Percentiles rank a stretch among this genome's conserved stretches.
Evolutionary conservation across 1,139 yeast species (phyloP).

Genomic region (Protomyces inundatus): DNA sequence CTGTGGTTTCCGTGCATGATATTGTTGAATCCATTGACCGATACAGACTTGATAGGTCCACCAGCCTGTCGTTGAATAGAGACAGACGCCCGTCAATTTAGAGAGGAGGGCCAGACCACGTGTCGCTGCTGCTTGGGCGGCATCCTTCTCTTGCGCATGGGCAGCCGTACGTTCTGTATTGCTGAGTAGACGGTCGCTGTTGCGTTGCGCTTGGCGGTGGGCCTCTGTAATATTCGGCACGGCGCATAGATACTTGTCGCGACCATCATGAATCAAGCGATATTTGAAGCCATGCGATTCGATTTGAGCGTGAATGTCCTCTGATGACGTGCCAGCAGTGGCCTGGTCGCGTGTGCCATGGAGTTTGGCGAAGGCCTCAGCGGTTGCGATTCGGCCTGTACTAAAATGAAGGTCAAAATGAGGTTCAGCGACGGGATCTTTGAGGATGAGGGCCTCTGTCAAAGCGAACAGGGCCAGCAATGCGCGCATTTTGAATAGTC

Average conservation of each 20-base stretch:
- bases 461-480: background rate
- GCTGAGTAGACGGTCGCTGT: background rate
- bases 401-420: slow-evolving; percentile 5
- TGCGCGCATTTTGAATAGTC: background rate
- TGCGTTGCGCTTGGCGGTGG: background rate
- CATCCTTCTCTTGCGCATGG: background rate
- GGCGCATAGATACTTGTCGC: slow-evolving; percentile 9
- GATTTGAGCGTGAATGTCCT: too few relatives aligned
- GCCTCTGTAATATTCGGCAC: slow-evolving; percentile 1
- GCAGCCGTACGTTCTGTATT: background rate
- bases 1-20: slow-evolving; percentile 39
- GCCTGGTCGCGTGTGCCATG: background rate
- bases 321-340: too few relatives aligned
- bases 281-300: background rate
- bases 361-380: background rate
- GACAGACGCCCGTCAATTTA: background rate
- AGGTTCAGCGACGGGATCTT: slow-evolving; percentile 13
- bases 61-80: slow-evolving; percentile 43
- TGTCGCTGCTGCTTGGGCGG: background rate
- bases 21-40: slow-evolving; percentile 55
- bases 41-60: slow-evolving; percentile 63
- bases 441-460: background rate
- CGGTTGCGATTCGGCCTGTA: background rate
- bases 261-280: slow-evolving; percentile 3
- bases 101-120: slow-evolving; percentile 1